phyloP scores from a whole-genome alignment of 306 rosid genomes.

The Purshia tridentata region DNA sequence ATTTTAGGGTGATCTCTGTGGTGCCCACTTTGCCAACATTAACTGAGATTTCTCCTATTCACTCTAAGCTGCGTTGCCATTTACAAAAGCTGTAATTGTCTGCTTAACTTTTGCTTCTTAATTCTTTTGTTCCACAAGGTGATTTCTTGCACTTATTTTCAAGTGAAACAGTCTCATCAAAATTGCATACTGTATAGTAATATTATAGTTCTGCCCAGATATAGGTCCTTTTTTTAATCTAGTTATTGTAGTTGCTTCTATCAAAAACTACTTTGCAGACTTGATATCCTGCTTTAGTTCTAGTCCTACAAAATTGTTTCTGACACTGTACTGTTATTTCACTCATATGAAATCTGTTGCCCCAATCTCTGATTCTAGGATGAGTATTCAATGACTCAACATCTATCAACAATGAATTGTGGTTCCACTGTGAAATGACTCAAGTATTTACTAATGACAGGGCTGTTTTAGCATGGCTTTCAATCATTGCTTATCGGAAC shows the following conservation, averaged over 20 bases:
- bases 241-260: background rate
- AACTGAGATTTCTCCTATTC: background rate
- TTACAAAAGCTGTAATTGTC: background rate
- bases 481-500: conserved; percentile 79
- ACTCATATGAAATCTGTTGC: background rate
- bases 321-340: background rate
- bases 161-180: background rate
- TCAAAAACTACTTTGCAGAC: background rate
- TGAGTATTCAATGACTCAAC: background rate
- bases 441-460: conserved; percentile 39
- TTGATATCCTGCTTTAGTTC: background rate
- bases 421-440: conserved; percentile 24
- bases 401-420: background rate
- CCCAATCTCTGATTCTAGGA: background rate
- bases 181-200: background rate
- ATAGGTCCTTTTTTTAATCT: background rate
- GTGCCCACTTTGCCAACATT: background rate
- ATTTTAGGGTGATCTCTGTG: conserved; percentile 6
- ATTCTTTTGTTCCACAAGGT: background rate
- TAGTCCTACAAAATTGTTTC: background rate
- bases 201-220: background rate
- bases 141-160: background rate
- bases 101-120: conserved; percentile 3
- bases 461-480: conserved; percentile 99
- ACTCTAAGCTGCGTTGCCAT: background rate